A percentile compares a stretch with the other conserved stretches of the same genome.
phyloP scores from a whole-genome alignment of 2,329 filamentous ascomycete species.

The Sporothrix curviconia region DNA sequence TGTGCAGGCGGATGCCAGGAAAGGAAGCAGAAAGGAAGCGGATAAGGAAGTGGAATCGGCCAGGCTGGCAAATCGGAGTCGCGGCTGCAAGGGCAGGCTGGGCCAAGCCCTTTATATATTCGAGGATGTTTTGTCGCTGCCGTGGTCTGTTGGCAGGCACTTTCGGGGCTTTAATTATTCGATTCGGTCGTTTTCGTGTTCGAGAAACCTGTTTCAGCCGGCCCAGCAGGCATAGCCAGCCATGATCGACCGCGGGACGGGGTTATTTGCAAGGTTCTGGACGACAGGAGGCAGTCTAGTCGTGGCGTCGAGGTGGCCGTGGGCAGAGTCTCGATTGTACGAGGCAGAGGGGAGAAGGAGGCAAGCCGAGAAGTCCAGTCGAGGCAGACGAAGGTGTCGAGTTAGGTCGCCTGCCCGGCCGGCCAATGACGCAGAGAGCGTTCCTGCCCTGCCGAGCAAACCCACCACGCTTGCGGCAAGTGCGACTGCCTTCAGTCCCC shows the following conservation, averaged over 20 bases:
- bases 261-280: neutral
- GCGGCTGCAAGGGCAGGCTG: neutral
- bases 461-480: neutral
- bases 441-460: neutral
- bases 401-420: neutral
- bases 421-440: constrained; percentile 8
- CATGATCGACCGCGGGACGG: constrained; percentile 10
- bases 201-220: constrained; percentile 15
- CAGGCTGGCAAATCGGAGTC: constrained; percentile 8
- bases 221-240: neutral
- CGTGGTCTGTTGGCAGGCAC: neutral
- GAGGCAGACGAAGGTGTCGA: neutral
- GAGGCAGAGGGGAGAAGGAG: neutral
- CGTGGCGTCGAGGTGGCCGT: neutral
- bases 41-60: neutral
- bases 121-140: neutral
- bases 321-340: too few relatives aligned
- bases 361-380: neutral
- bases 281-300: neutral
- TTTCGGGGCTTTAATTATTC: constrained; percentile 5
- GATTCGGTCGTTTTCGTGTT: neutral
- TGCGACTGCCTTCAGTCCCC: neutral
- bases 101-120: neutral
- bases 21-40: too few relatives aligned
- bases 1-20: too few relatives aligned